phyloP scores from a whole-genome alignment of 2,329 filamentous ascomycete genomes.

The Colletotrichum cordylinicola region DNA sequence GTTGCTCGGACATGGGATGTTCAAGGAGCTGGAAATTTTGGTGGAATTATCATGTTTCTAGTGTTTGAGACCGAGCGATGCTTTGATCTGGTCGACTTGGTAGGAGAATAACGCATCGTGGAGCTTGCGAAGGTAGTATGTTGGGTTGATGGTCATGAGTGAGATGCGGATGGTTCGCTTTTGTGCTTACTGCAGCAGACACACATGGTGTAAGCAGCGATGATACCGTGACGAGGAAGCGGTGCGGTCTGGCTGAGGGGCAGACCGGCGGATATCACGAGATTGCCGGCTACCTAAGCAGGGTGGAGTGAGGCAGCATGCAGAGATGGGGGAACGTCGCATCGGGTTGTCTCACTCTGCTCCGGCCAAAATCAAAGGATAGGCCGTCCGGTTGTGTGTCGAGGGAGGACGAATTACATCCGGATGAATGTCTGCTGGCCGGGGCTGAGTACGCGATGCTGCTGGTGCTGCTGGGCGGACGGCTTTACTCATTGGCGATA shows the following conservation, averaged over 20 bases:
- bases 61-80: not conserved
- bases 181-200: not conserved
- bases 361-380: not conserved
- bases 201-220: not conserved
- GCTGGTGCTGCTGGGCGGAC: not conserved
- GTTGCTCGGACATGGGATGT: constrained; percentile 3
- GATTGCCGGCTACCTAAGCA: not conserved
- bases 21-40: not conserved
- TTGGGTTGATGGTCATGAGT: not conserved
- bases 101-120: not conserved
- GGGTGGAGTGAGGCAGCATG: not conserved
- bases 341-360: constrained; percentile 14
- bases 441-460: not conserved
- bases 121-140: not conserved
- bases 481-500: not conserved
- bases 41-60: not conserved
- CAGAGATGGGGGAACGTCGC: constrained; percentile 1
- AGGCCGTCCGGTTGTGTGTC: not conserved
- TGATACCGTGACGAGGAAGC: constrained; percentile 2
- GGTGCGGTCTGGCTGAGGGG: not conserved
- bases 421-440: not conserved
- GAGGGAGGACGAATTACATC: not conserved
- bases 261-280: not conserved
- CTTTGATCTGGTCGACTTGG: not conserved
- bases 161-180: not conserved